Evolutionary conservation across 768 basidiomycete species (phyloP), one percentile per base, ranked within the genome.

Genomic region (Leccinum disarticulatum): DNA sequence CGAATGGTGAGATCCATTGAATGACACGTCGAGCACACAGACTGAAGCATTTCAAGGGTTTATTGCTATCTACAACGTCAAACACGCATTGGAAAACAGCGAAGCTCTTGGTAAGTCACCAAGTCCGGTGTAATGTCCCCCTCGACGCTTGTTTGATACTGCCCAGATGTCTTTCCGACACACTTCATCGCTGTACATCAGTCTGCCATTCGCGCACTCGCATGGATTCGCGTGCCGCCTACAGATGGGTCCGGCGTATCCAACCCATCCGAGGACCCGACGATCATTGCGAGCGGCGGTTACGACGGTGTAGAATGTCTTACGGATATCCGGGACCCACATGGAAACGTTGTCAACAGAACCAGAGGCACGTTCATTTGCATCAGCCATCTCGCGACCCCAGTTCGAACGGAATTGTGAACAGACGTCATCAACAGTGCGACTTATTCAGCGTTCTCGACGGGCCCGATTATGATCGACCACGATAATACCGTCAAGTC

Each of bases 401-500:
- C 41, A 11, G 17, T 52, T 43, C 35, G 35, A 57, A 22, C 47
- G 56, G 17, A 31, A 17, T 56, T 15, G 22, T 50, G 10, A 22
- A 48, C 58, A 93, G 91, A 91, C 70, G 86, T 90, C 7, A 85
- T 90, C 56, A 87, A 84, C 52, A 73, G 84, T 4, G 79, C 91
- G 60, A 76, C 83, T 0, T 95, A 83, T 73, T 88, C 87, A 9
- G 74, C 85, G 4, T 90, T 84, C 65, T 78, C 80, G 28, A 88
- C 88, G 8, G 86, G 88, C 0, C 83, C 85, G 1, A 80, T 92
- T 31, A 87, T 87, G n/a, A 84, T 88, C 60, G 93, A 95, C 67
- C 87, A 88, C 60, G 93, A 95, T 59, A 90, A 90, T 65, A 83
- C 81, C 3, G 81, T 94, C 55, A 94, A 93, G 69, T 83, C 81